Percentiles rank a stretch among this genome's conserved stretches.
These are phyloP conservation scores for Suaeda aralocaspica DNA, from an alignment of 148 eudicot genomes.

Conservation along the genomic window DNA sequence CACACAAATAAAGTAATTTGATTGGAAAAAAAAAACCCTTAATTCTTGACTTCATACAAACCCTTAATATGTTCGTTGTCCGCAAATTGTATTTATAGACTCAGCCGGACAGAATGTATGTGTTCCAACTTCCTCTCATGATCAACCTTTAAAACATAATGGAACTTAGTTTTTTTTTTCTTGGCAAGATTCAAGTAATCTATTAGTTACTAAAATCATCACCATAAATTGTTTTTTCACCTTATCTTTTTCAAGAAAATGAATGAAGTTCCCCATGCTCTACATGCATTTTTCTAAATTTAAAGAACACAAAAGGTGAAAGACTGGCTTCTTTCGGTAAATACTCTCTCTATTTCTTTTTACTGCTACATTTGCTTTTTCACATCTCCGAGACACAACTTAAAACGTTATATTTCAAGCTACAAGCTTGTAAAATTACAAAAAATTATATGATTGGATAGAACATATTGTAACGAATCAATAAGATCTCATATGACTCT, in stretches of 20 bases:
- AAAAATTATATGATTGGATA: too few species aligned
- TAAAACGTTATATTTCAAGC: too few species aligned
- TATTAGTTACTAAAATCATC: slow-evolving; percentile 1
- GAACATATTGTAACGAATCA: too few species aligned
- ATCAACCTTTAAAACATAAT: neutral
- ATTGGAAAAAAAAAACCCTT: neutral
- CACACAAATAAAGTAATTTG: neutral
- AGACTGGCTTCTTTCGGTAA: slow-evolving; percentile 1
- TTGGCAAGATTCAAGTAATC: neutral
- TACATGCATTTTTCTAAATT: neutral
- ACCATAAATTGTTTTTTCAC: neutral
- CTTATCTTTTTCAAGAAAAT: neutral
- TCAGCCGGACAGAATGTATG: too few species aligned
- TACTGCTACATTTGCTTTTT: too few species aligned
- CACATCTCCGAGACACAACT: too few species aligned
- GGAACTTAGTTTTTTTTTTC: neutral
- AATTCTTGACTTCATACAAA: neutral
- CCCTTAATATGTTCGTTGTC: neutral
- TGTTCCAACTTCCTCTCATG: neutral
- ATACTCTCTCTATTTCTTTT: too few species aligned
- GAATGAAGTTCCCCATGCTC: slow-evolving; percentile 2
- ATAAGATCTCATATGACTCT: too few species aligned
- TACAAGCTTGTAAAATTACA: too few species aligned
- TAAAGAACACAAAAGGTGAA: neutral
- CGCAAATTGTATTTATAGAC: neutral